A percentile compares a stretch with the other conserved stretches of the same genome.
Conservation (phyloP, 495 filamentous ascomycete genomes). For the Neurospora sp. region DNA sequence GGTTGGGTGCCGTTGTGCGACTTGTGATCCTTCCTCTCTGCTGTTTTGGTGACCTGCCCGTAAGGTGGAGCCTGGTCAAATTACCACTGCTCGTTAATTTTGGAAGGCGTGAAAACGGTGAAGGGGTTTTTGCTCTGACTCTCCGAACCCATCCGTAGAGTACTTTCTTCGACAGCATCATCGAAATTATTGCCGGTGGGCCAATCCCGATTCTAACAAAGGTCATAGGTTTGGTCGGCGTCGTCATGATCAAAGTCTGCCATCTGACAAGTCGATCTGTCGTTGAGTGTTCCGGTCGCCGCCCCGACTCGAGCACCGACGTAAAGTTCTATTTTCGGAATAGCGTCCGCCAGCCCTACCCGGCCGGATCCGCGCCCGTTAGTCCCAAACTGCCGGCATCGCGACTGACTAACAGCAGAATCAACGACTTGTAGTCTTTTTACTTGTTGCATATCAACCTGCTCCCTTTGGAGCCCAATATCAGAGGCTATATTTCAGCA, state of each 20-base stretch:
- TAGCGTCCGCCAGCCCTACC: background rate
- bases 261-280: background rate
- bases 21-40: background rate
- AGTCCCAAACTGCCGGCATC: background rate
- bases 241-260: background rate
- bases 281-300: background rate
- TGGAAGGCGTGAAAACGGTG: background rate
- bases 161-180: background rate
- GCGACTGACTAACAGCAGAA: too few species aligned
- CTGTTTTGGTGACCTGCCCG: background rate
- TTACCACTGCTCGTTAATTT: background rate
- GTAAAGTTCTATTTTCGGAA: background rate
- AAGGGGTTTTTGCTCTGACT: background rate
- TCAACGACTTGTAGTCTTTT: too few species aligned
- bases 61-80: background rate
- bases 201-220: background rate
- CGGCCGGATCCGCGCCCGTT: background rate
- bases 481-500: too few species aligned
- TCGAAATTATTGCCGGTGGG: background rate
- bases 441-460: too few species aligned
- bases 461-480: too few species aligned
- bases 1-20: background rate
- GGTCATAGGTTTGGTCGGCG: background rate
- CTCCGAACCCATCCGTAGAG: background rate
- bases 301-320: background rate